Conservation (phyloP, 2,329 filamentous ascomycete genomes). For the Sporothrix sp. region DNA sequence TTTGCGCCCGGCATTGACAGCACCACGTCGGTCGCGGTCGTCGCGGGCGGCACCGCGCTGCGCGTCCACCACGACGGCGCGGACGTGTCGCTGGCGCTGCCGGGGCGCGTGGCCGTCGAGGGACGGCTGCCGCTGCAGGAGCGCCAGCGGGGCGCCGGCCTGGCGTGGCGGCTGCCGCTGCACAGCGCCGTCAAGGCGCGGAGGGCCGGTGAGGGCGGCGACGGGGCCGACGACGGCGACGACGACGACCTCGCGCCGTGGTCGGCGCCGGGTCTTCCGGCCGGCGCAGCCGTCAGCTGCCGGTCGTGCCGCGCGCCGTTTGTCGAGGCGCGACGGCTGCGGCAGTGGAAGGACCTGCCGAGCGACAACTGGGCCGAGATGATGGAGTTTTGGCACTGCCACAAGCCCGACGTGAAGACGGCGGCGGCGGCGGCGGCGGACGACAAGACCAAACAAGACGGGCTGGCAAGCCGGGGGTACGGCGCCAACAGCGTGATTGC, state of each 20-base stretch:
- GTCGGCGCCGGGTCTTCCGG: conserved; percentile 41
- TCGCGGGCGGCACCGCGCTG: conserved; percentile 34
- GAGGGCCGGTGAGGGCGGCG: no score
- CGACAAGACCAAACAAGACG: conserved; percentile 27
- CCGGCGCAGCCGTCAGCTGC: conserved; percentile 32
- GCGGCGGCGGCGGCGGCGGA: background rate
- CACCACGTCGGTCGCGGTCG: conserved; percentile 35
- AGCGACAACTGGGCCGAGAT: conserved; percentile 98
- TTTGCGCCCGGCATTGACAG: conserved; percentile 35
- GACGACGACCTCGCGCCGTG: conserved; percentile 35
- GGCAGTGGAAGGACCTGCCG: conserved; percentile 80
- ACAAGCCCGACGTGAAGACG: conserved; percentile 57
- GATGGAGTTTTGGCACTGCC: conserved; percentile 99
- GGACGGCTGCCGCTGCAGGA: conserved; percentile 21
- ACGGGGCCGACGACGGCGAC: background rate
- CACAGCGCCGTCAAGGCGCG: no score
- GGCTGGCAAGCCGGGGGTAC: conserved; percentile 61
- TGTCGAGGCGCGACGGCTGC: conserved; percentile 31
- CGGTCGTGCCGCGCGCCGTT: conserved; percentile 31
- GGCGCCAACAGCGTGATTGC: conserved; percentile 68
- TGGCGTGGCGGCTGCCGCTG: conserved; percentile 44
- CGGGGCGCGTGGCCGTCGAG: conserved; percentile 32
- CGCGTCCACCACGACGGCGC: conserved; percentile 38
- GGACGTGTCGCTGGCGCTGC: conserved; percentile 31
- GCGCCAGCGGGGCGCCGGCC: conserved; percentile 24